Evolutionary conservation across 2,329 filamentous ascomycete genomes (phyloP), one percentile per base, ranked within the genome.

Genomic region (Cladophialophora yegresii): DNA sequence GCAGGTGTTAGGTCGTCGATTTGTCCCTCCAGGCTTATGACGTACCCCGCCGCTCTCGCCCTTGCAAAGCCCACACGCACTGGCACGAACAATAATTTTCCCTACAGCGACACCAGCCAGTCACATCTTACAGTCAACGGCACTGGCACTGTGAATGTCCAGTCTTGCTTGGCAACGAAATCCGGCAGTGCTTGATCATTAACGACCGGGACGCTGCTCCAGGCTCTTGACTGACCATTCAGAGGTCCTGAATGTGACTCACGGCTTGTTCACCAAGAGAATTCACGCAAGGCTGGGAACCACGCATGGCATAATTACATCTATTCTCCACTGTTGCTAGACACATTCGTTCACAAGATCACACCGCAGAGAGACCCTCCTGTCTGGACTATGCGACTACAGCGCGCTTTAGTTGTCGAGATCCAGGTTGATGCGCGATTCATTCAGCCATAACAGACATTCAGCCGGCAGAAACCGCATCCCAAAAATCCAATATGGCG

Each of bases 401-500:
- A 59, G 12, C 20, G 7, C 45, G 22, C 28, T 12, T 23, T 13
- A 5, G 20, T 23, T 22, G 16, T 10, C 45, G 36, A 40, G 43
- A 12, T 10, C 12, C 40, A 28, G 22, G 8, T 43, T 12, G 43
- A 20, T 22, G 36, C n/a, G 23, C n/a, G 28, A 20, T 43, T 23
- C 3, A 6, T 13, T 47, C 43, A 47, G 9, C 13, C 55, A 58
- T 58, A 47, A 50, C 43, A 50, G 20, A 6, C 36, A 8, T 16
- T 16, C 5, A 40, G 13, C 36, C 13, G 36, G 4, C 4, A 12
- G 6, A 20, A n/a, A 16, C 36, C n/a, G 36, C 36, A 16, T n/a
- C 36, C 4, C 13, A 20, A 26, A 9, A 43, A 53, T 47, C 55
- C 50, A 47, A 32, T n/a, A 71, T 71, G 70, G 61, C 68, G 28